Conservation (phyloP, 768 basidiomycete genomes). For the Tricholoma sp. region DNA sequence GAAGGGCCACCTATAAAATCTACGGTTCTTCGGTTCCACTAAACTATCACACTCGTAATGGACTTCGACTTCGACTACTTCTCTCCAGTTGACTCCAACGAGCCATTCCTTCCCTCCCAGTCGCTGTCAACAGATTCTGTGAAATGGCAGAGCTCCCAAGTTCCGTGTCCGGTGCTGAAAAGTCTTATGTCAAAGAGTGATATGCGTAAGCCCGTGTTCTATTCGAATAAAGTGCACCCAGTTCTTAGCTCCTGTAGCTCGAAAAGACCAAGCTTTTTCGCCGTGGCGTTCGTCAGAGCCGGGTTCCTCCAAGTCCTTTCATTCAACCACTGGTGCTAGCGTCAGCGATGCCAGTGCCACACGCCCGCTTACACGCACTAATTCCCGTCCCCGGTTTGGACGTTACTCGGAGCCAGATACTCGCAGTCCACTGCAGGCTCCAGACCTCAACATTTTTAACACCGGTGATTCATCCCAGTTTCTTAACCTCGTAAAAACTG, state of each 20-base stretch:
- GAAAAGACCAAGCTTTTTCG: background rate
- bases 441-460: slow-evolving; percentile 1
- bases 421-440: background rate
- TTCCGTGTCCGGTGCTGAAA: slow-evolving; percentile 22
- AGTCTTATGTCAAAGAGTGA: slow-evolving; percentile 17
- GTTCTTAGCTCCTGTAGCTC: background rate
- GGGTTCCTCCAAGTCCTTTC: background rate
- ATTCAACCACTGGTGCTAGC: background rate
- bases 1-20: background rate
- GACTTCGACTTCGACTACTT: slow-evolving; percentile 1
- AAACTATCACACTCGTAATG: background rate
- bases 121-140: slow-evolving; percentile 17
- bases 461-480: slow-evolving; percentile 20
- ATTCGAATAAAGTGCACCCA: background rate
- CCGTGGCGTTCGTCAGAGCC: background rate
- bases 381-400: slow-evolving; percentile 2
- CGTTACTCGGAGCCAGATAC: slow-evolving; percentile 1
- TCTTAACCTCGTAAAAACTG: slow-evolving; percentile 28
- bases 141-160: slow-evolving; percentile 29
- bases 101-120: background rate
- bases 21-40: background rate
- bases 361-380: background rate
- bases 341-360: background rate
- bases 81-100: background rate
- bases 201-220: slow-evolving; percentile 1